Evolutionary conservation across 768 basidiomycete genomes (phyloP).

Genomic region (Boletus speciosus): DNA sequence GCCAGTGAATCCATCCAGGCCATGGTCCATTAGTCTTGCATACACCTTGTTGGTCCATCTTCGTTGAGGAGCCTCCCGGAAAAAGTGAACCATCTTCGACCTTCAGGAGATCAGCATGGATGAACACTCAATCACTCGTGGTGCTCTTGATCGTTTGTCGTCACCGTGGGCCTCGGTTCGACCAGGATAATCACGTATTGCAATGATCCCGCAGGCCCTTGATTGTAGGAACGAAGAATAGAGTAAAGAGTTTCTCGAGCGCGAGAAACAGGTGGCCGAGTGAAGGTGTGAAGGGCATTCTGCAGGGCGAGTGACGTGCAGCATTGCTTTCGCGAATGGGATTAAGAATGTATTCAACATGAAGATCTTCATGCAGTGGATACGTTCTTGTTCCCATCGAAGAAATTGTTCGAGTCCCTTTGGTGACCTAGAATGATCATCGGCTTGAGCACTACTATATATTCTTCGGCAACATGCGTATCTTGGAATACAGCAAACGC

Average conservation of each 20-base stretch:
- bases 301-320: slow-evolving; percentile 15
- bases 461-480: no score
- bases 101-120: not conserved
- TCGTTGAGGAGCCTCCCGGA: no score
- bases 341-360: slow-evolving; percentile 5
- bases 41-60: no score
- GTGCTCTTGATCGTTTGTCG: not conserved
- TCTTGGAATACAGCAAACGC: no score
- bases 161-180: not conserved
- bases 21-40: no score
- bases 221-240: slow-evolving; percentile 20
- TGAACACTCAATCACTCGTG: not conserved
- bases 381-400: no score
- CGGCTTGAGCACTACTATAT: no score
- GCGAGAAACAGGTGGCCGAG: slow-evolving; percentile 10
- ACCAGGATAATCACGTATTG: slow-evolving; percentile 12
- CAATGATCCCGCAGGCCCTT: slow-evolving; percentile 19
- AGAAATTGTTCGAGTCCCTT: no score
- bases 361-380: no score
- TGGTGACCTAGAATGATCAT: no score
- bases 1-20: not conserved
- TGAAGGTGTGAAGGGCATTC: slow-evolving; percentile 17
- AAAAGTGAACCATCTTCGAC: not conserved
- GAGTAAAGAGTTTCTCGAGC: slow-evolving; percentile 13
- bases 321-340: slow-evolving; percentile 15